A percentile compares a stretch with the other conserved stretches of the same genome.
Conservation (phyloP, 257 asterid species). For the Solanum raphanifolium region DNA sequence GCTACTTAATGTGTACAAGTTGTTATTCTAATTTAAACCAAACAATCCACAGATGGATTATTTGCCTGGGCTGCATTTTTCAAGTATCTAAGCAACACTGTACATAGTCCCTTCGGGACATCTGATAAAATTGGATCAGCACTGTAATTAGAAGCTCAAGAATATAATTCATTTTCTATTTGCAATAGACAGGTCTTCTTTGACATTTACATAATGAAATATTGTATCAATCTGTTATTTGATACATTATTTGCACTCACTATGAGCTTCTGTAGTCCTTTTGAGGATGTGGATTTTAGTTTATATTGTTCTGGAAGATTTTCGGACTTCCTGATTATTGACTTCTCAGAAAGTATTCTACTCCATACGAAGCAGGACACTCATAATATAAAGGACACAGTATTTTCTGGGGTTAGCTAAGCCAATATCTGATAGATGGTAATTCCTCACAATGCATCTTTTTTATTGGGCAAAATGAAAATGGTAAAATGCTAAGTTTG, state of each 20-base stretch:
- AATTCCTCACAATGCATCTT: background rate
- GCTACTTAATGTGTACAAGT: background rate
- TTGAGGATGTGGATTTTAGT: background rate
- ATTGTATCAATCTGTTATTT: background rate
- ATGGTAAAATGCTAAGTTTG: background rate
- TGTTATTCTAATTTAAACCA: background rate
- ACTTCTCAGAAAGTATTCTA: background rate
- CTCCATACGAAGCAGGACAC: background rate
- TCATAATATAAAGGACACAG: background rate
- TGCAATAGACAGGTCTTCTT: background rate
- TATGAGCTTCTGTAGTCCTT: background rate
- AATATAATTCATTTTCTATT: background rate
- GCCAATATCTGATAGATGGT: background rate
- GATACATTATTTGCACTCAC: background rate
- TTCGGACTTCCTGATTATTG: background rate
- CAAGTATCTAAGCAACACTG: background rate
- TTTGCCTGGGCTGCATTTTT: background rate
- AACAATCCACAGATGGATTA: background rate
- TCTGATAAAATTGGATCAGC: background rate
- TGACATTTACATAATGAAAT: background rate
- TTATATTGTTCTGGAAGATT: background rate
- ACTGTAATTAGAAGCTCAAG: background rate
- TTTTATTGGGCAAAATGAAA: background rate
- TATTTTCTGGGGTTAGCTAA: background rate
- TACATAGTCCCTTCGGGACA: background rate